Evolutionary conservation across 2,329 filamentous ascomycete species (phyloP).

Genomic region (Exophiala sp.): DNA sequence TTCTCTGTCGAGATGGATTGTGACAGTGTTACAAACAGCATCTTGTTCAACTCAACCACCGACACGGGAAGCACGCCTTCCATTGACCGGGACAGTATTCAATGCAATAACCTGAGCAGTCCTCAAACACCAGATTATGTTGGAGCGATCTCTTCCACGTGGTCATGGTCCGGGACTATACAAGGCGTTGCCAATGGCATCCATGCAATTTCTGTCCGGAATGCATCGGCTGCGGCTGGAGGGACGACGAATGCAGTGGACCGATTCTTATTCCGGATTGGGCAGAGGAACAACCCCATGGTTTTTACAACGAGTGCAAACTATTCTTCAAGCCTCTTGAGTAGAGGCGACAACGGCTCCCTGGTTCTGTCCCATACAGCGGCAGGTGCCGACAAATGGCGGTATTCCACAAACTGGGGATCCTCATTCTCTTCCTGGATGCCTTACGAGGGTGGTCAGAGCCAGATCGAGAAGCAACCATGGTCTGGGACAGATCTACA

Average conservation of each 20-base stretch:
- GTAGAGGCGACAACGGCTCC: constrained; percentile 35
- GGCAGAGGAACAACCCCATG: constrained; percentile 53
- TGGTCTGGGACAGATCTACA: constrained; percentile 58
- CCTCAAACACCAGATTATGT: constrained; percentile 38
- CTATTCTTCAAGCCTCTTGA: constrained; percentile 52
- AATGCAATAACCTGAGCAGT: constrained; percentile 41
- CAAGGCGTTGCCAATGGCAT: constrained; percentile 53
- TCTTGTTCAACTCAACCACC: constrained; percentile 51
- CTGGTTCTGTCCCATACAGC: constrained; percentile 54
- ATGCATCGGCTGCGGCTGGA: constrained; percentile 41
- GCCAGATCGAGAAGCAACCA: constrained; percentile 42
- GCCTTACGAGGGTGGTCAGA: constrained; percentile 49
- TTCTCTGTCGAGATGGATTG: constrained; percentile 60
- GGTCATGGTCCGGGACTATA: constrained; percentile 50
- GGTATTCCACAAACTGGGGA: constrained; percentile 58
- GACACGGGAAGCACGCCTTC: constrained; percentile 41
- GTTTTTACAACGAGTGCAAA: constrained; percentile 53
- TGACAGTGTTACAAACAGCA: constrained; percentile 45
- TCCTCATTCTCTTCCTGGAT: constrained; percentile 55
- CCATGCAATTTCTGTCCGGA: constrained; percentile 53
- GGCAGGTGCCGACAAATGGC: constrained; percentile 56
- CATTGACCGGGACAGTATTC: constrained; percentile 42
- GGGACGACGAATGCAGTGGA: constrained; percentile 50
- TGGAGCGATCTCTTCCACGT: constrained; percentile 51
- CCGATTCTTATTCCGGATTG: constrained; percentile 57